Conservation (phyloP, 129 eudicot genomes). For the Tagetes patula region DNA sequence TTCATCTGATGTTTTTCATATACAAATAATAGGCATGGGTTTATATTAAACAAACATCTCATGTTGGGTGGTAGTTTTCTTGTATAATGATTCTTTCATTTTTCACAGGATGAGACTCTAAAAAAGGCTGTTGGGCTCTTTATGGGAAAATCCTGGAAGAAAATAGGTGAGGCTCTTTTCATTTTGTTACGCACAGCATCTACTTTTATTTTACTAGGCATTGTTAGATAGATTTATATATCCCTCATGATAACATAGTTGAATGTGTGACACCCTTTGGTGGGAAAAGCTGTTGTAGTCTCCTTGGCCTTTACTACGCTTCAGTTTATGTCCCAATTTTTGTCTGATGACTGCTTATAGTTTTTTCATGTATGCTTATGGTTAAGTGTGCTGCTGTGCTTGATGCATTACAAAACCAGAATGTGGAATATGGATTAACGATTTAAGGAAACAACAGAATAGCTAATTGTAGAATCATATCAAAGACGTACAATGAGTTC, state of each 20-base stretch:
- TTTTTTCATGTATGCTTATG: not conserved
- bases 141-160: slow-evolving; percentile 94
- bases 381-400: not conserved
- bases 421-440: not conserved
- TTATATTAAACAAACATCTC: slow-evolving; percentile 11
- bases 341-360: not conserved
- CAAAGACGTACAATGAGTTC: not conserved
- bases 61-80: slow-evolving; percentile 8
- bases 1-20: not conserved
- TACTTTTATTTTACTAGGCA: slow-evolving; percentile 8
- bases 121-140: slow-evolving; percentile 68
- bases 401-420: not conserved
- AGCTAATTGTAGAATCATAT: not conserved
- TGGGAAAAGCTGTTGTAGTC: not conserved
- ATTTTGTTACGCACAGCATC: slow-evolving; percentile 17
- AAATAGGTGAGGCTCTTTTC: slow-evolving; percentile 61
- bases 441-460: not conserved
- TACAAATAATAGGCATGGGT: slow-evolving; percentile 1
- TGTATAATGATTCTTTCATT: slow-evolving; percentile 13
- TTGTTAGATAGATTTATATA: slow-evolving; percentile 9
- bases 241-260: slow-evolving; percentile 11
- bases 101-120: slow-evolving; percentile 79
- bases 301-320: not conserved
- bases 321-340: not conserved
- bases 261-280: not conserved